Base-by-base conservation (phyloP, 1,139 yeast genomes). In the Geotrichum citri-aurantii region DNA sequence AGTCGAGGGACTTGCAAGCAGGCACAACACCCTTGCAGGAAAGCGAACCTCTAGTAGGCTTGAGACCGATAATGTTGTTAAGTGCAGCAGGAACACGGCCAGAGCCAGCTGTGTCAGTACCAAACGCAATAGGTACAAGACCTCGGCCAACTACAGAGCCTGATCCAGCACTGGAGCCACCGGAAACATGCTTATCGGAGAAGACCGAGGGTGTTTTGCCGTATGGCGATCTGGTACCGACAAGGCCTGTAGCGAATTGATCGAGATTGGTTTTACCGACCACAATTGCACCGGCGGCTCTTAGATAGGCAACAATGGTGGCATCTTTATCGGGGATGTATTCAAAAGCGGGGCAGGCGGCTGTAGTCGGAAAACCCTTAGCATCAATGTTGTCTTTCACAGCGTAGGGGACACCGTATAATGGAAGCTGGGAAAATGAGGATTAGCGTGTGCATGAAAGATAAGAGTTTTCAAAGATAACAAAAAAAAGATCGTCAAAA, bases 81-180 rank as follows among this genome's bases (percentile, higher is more conserved):
- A 92, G 79, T 26, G 91, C 93, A n/a, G 98, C 98, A 27, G 99
- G 99, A 33, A 93, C 98, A 69, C 98, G 81, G 53, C 97, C 97
- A 12, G 96, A 88, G 26, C 99, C 99, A n/a, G 98, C 98, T 50
- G 99, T 93, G 70, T 93, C 99, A 7, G 98, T 92, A 54, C 98
- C 98, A 65, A 93, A 78, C 2, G 97, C 79, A 56, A 92, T 68
- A 29, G 98, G 97, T 19, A 88, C 97, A 58, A 86, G 79, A 59
- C 98, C 98, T 65, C 91, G 79, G 21, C 91, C 91, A 23, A 90
- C 97, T 31, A 86, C 93, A 17, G 86, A 84, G 6, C 96, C 95
- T 24, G 96, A 88, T n/a, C 99, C 99, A 1, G 97, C 90, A 40
- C 95, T 86, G 7, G 97, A 90, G 27, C 99, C 99, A 50, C 99